phyloP scores from a whole-genome alignment of 1,284 basidiomycete species.

The Sanghuangporus baumii region DNA sequence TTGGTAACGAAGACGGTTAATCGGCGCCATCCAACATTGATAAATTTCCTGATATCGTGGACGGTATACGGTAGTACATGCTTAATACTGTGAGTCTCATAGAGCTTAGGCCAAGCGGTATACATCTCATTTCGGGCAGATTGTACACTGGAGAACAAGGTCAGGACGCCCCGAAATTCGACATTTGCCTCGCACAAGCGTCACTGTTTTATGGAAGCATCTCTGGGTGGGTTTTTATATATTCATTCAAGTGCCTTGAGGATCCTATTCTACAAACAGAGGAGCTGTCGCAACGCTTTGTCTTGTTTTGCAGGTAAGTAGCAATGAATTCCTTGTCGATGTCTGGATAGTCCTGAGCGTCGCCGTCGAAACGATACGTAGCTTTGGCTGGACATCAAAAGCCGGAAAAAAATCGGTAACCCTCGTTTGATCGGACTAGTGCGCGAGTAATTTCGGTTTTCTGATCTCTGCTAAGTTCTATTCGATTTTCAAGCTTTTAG shows the following conservation, averaged over 20 bases:
- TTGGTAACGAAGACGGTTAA: background rate
- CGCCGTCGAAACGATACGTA: background rate
- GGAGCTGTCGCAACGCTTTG: background rate
- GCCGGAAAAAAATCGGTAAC: background rate
- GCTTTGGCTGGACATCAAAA: background rate
- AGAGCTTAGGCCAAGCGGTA: background rate
- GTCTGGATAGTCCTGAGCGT: background rate
- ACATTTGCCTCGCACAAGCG: constrained; percentile 14
- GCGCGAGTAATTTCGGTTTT: background rate
- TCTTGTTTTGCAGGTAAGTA: constrained; percentile 12
- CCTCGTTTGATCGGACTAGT: background rate
- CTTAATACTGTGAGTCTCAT: background rate
- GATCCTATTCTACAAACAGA: background rate
- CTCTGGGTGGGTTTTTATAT: background rate
- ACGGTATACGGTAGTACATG: background rate
- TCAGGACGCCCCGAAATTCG: background rate
- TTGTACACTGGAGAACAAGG: constrained; percentile 7
- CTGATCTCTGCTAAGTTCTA: background rate
- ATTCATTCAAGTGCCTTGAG: background rate
- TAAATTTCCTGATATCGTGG: constrained; percentile 1
- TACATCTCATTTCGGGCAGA: background rate
- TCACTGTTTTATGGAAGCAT: constrained; percentile 16
- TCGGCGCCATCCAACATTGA: background rate
- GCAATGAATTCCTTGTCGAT: background rate
- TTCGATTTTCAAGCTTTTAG: constrained; percentile 7